Evolutionary conservation across 371 early-diverging fungal species (phyloP).

Genomic region (Rhizopus sp.): DNA sequence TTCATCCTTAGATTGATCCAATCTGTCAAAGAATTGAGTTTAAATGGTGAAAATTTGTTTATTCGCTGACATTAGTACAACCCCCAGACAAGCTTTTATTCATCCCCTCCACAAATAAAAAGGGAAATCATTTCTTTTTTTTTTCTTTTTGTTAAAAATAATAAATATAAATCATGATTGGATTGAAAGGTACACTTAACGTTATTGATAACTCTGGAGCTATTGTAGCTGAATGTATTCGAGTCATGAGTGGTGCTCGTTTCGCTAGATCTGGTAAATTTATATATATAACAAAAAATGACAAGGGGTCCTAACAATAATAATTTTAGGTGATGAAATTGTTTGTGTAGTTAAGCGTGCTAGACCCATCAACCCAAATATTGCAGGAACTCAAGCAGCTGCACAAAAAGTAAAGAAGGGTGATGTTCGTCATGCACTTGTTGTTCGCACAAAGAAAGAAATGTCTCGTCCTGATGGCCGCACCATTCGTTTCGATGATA

Average conservation of each 20-base stretch:
- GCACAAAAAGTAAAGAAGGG: conserved; percentile 90
- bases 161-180: too few species aligned
- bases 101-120: too few species aligned
- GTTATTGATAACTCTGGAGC: conserved; percentile 98
- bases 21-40: too few species aligned
- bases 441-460: conserved; percentile 93
- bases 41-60: too few species aligned
- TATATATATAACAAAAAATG: too few species aligned
- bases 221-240: conserved; percentile 93
- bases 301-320: too few species aligned
- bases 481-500: conserved; percentile 94
- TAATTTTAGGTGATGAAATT: conserved; percentile 95
- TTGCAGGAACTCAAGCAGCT: conserved; percentile 52
- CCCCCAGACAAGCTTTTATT: too few species aligned
- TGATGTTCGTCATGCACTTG: conserved; percentile 91
- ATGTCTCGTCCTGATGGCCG: conserved; percentile 91
- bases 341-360: conserved; percentile 95
- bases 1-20: too few species aligned
- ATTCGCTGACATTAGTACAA: too few species aligned
- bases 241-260: conserved; percentile 85
- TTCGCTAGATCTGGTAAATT: conserved; percentile 75
- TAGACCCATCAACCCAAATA: conserved; percentile 69
- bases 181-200: conserved; percentile 78
- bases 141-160: neutral
- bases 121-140: too few species aligned